A percentile compares a stretch with the other conserved stretches of the same genome.
Conservation (phyloP, 2,329 filamentous ascomycete species). For the Nakataea oryzae region DNA sequence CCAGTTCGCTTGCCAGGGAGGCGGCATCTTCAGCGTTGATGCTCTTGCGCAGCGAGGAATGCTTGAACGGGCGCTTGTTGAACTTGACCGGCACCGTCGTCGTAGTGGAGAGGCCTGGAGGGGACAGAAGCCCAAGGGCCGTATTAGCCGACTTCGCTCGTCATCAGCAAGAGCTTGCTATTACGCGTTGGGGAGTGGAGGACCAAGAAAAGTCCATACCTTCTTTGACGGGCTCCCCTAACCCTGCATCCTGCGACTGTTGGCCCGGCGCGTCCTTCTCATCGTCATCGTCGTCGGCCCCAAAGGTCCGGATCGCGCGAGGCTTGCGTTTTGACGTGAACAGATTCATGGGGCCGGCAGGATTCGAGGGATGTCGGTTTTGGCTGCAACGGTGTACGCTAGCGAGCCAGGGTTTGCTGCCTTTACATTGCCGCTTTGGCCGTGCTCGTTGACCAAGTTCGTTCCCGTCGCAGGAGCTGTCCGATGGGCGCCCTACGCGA, state of each 20-base stretch:
- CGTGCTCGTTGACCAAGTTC: neutral
- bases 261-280: slow-evolving; percentile 5
- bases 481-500: neutral
- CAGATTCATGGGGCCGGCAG: neutral
- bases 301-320: slow-evolving; percentile 63
- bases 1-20: slow-evolving; percentile 5
- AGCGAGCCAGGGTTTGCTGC: neutral
- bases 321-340: slow-evolving; percentile 57
- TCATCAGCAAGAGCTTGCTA: slow-evolving; percentile 10
- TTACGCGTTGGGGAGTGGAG: neutral
- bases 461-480: too few relatives aligned
- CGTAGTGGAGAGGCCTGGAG: neutral
- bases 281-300: slow-evolving; percentile 45
- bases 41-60: slow-evolving; percentile 47
- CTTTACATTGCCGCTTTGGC: neutral
- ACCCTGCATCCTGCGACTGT: neutral
- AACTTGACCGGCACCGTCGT: slow-evolving; percentile 30
- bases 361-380: neutral
- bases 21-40: slow-evolving; percentile 34
- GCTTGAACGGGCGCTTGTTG: slow-evolving; percentile 41
- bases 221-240: slow-evolving; percentile 18
- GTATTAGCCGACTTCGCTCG: slow-evolving; percentile 19
- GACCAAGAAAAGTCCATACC: slow-evolving; percentile 21
- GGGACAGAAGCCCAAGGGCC: slow-evolving; percentile 12
- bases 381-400: neutral